Evolutionary conservation across 768 basidiomycete genomes (phyloP).

Genomic region (Imleria badia): DNA sequence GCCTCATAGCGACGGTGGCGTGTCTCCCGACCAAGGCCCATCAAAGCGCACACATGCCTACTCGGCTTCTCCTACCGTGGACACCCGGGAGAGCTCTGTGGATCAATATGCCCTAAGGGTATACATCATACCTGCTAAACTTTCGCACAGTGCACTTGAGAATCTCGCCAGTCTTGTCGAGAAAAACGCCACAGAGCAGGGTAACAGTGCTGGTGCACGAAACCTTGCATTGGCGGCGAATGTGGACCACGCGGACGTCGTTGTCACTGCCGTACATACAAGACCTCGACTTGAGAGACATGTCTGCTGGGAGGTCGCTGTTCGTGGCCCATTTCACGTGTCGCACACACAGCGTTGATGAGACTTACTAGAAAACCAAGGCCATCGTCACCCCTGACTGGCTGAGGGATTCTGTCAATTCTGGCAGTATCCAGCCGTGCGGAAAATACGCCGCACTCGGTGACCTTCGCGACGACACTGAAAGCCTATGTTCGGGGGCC

Average conservation of each 20-base stretch:
- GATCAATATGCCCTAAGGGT: constrained; percentile 18
- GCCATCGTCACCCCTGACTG: constrained; percentile 70
- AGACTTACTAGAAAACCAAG: constrained; percentile 52
- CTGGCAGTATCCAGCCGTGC: constrained; percentile 47
- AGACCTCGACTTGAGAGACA: constrained; percentile 69
- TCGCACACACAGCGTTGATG: background rate
- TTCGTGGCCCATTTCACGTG: constrained; percentile 36
- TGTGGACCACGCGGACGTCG: constrained; percentile 54
- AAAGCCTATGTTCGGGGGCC: constrained; percentile 42
- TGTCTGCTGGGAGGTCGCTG: constrained; percentile 61
- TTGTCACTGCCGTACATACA: constrained; percentile 69
- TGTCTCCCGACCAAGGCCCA: constrained; percentile 1
- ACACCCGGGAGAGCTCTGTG: constrained; percentile 2
- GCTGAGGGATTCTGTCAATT: constrained; percentile 58
- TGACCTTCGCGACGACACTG: constrained; percentile 48
- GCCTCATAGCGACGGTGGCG: background rate
- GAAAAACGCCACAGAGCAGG: background rate
- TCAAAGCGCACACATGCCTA: constrained; percentile 9
- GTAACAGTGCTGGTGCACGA: background rate
- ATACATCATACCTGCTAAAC: constrained; percentile 35
- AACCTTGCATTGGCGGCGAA: constrained; percentile 39
- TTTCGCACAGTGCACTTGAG: constrained; percentile 21
- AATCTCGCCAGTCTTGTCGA: constrained; percentile 30
- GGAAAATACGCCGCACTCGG: constrained; percentile 56
- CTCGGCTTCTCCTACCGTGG: constrained; percentile 5